Conservation (phyloP, 176 grass and related monocot species). For the Lolium perenne region DNA sequence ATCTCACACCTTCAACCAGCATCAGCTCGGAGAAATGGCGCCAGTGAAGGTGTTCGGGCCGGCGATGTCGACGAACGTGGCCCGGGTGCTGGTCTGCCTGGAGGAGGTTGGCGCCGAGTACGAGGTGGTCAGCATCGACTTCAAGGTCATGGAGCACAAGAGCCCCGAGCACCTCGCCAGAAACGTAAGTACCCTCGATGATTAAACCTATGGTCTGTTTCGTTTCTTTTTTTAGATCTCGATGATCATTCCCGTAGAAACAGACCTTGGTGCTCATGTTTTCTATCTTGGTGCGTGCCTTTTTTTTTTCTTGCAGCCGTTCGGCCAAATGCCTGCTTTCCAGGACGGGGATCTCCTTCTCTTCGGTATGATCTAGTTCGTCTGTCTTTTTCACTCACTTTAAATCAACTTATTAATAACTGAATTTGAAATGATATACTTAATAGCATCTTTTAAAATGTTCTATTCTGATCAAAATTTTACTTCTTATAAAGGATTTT, state of each 20-base stretch:
- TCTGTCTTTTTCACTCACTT: not conserved
- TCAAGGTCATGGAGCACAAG: not conserved
- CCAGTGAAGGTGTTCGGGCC: conserved; percentile 3
- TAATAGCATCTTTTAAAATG: no score
- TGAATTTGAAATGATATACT: no score
- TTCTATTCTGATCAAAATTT: no score
- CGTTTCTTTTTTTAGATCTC: no score
- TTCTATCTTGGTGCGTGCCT: no score
- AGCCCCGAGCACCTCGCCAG: not conserved
- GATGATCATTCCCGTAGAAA: not conserved
- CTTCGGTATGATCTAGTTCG: not conserved
- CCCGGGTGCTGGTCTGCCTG: not conserved
- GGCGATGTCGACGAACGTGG: not conserved
- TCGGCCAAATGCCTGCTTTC: not conserved
- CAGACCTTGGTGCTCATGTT: no score
- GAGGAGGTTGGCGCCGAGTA: not conserved
- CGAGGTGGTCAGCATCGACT: not conserved
- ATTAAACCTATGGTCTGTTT: no score
- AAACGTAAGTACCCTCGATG: not conserved
- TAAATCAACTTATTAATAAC: not conserved
- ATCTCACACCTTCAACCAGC: no score
- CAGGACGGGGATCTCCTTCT: not conserved
- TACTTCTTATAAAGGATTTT: no score
- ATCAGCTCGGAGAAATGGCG: not conserved
- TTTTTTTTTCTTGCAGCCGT: not conserved